Evolutionary conservation across 495 filamentous ascomycete genomes (phyloP).

Genomic region (Penicillium soppii): DNA sequence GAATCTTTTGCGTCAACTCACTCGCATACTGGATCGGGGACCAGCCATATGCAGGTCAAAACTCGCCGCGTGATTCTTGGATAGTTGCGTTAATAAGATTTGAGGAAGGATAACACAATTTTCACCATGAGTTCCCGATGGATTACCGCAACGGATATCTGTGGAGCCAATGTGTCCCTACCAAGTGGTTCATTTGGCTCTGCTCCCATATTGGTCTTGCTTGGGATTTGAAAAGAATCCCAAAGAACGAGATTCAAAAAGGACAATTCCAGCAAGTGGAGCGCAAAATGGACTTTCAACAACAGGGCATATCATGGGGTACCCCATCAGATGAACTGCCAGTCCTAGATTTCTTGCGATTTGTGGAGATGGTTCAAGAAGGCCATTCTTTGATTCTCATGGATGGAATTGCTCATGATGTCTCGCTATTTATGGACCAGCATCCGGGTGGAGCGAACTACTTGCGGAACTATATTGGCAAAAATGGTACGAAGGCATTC

Average conservation of each 20-base stretch:
- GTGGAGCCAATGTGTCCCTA: constrained; percentile 94
- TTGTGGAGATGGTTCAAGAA: too few species aligned
- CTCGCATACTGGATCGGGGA: constrained; percentile 96
- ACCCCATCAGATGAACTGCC: too few species aligned
- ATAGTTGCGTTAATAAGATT: constrained; percentile 89
- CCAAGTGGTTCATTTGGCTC: constrained; percentile 89
- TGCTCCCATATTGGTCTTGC: constrained; percentile 89
- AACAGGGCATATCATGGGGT: too few species aligned
- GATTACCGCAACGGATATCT: constrained; percentile 95
- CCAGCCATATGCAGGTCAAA: constrained; percentile 93
- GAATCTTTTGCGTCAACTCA: constrained; percentile 97
- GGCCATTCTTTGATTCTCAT: too few species aligned
- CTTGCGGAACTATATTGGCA: too few species aligned
- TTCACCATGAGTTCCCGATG: constrained; percentile 96
- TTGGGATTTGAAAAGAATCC: constrained; percentile 90
- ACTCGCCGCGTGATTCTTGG: constrained; percentile 89
- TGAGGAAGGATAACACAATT: constrained; percentile 95
- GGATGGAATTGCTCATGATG: too few species aligned
- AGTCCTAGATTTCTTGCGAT: too few species aligned
- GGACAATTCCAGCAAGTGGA: constrained; percentile 89
- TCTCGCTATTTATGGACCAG: too few species aligned
- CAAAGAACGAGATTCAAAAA: constrained; percentile 93
- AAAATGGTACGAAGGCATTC: too few species aligned
- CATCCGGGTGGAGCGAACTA: too few species aligned
- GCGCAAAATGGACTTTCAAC: too few species aligned